Percentiles rank a stretch among this genome's conserved stretches.
Conservation (phyloP, 768 basidiomycete species). For the Pseudohyphozyma bogoriensis region DNA sequence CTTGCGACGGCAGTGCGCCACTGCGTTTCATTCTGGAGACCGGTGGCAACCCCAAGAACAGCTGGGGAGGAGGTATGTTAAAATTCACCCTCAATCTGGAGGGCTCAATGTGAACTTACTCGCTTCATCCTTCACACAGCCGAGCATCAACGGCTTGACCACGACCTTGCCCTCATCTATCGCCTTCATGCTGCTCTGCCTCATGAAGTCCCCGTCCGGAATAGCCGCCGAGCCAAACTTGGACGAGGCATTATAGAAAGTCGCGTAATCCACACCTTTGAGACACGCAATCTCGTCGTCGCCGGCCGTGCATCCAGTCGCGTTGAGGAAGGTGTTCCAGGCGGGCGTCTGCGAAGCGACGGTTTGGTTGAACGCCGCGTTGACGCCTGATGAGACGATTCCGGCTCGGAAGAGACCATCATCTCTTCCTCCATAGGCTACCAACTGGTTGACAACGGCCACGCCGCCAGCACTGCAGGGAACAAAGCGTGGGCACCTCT, state of each 20-base stretch:
- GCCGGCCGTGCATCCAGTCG: no score
- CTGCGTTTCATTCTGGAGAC: background rate
- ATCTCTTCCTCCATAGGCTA: constrained; percentile 3
- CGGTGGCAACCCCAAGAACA: background rate
- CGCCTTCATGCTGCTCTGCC: background rate
- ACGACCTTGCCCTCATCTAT: background rate
- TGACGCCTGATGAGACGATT: constrained; percentile 2
- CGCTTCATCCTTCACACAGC: background rate
- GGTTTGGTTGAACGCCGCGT: background rate
- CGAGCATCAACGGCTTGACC: background rate
- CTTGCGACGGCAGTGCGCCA: background rate
- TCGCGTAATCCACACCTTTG: no score
- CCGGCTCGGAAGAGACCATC: constrained; percentile 5
- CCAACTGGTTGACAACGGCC: background rate
- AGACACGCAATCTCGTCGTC: no score
- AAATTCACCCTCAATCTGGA: background rate
- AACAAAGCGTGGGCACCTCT: background rate
- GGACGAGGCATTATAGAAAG: no score
- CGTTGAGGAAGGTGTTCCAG: no score
- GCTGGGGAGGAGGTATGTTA: background rate
- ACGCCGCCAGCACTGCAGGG: background rate
- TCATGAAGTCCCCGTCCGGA: background rate
- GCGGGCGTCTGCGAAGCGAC: no score
- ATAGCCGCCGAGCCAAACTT: background rate
- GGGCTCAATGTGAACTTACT: no score